These are phyloP conservation scores for Falciphora oryzae DNA, from an alignment of 2,329 filamentous ascomycete species.

Conservation along the genomic window DNA sequence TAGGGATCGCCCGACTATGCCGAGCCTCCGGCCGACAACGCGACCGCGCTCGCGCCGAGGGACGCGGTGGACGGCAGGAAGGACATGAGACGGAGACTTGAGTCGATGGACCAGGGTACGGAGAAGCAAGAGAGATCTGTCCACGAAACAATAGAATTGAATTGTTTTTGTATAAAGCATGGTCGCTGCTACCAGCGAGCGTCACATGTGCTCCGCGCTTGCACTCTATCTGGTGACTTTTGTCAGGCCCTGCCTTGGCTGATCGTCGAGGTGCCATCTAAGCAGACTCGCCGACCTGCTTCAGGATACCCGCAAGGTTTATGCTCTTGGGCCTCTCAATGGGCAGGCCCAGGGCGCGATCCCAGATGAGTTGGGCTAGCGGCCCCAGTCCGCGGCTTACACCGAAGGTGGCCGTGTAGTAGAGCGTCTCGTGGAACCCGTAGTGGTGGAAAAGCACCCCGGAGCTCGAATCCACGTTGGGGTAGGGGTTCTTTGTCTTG, in stretches of 20 bases:
- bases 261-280: neutral
- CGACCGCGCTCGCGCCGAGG: conserved; percentile 40
- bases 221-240: no score
- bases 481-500: conserved; percentile 97
- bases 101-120: no score
- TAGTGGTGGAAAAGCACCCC: conserved; percentile 98
- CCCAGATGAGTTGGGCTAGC: conserved; percentile 92
- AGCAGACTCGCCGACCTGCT: conserved; percentile 45
- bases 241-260: neutral
- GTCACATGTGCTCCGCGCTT: no score
- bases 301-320: conserved; percentile 79
- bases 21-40: conserved; percentile 38
- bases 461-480: conserved; percentile 90
- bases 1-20: no score
- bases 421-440: conserved; percentile 93
- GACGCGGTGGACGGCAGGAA: conserved; percentile 29
- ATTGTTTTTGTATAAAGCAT: no score
- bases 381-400: conserved; percentile 73
- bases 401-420: conserved; percentile 75
- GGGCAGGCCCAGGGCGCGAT: conserved; percentile 84
- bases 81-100: no score
- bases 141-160: no score
- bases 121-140: no score
- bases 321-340: conserved; percentile 99
- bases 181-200: no score